Evolutionary conservation across 169 alveolate genomes (phyloP).

Genomic region (Eimeria sp.): DNA sequence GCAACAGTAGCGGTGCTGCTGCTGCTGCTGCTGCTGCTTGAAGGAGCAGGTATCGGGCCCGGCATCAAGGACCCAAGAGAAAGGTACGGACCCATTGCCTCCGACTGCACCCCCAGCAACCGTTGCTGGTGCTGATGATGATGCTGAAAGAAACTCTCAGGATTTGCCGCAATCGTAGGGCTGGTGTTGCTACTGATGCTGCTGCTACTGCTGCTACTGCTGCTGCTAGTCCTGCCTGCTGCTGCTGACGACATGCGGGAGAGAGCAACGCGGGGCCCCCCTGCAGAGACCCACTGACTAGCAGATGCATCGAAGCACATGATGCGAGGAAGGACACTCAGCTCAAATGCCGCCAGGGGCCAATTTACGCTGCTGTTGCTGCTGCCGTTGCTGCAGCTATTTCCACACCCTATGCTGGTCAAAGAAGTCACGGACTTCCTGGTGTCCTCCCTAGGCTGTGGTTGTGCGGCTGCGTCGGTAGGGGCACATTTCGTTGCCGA

Average conservation of each 20-base stretch:
- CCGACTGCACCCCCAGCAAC: not conserved
- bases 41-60: not conserved
- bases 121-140: slow-evolving; percentile 53
- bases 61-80: not conserved
- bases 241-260: slow-evolving; percentile 7
- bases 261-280: not conserved
- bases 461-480: not conserved
- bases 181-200: slow-evolving; percentile 37
- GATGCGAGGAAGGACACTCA: not conserved
- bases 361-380: slow-evolving; percentile 28
- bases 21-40: slow-evolving; percentile 37
- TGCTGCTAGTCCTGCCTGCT: not conserved
- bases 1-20: slow-evolving; percentile 29
- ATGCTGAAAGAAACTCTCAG: not conserved
- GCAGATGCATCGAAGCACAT: slow-evolving; percentile 23
- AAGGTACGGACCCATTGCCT: not conserved
- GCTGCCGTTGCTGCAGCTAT: not conserved
- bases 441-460: not conserved
- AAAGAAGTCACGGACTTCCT: not conserved
- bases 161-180: not conserved
- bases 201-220: slow-evolving; percentile 26
- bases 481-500: not conserved
- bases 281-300: not conserved
- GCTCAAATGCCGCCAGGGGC: slow-evolving; percentile 3
- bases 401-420: not conserved